Base-by-base conservation (phyloP, 495 filamentous ascomycete species). In the Saxophila tyrrhenica region DNA sequence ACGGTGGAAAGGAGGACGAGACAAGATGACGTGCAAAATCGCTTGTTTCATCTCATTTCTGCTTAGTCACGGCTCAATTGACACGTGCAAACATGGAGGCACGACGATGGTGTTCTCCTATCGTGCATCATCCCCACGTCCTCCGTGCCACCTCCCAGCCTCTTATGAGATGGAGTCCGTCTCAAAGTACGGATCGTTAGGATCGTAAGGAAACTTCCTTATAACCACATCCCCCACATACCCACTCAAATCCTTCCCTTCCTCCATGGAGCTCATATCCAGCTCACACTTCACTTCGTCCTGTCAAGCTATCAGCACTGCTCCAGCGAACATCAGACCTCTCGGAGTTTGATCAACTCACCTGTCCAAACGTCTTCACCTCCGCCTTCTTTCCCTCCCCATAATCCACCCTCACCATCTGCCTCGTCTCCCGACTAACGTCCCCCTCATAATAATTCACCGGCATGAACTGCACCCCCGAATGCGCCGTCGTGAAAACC, bases 141-240 rank as follows among this genome's bases (percentile, higher is more conserved):
- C n/a, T n/a, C n/a, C n/a, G n/a, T n/a, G n/a, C n/a, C n/a, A n/a
- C n/a, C n/a, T n/a, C n/a, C n/a, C n/a, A n/a, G n/a, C n/a, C n/a
- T n/a, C n/a, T n/a, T n/a, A n/a, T n/a, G n/a, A n/a, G n/a, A n/a
- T n/a, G n/a, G n/a, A n/a, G n/a, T 54, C 43, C 41, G 52, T 54
- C 52, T 54, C 52, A 5, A 20, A 46, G 41, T 38, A 54, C 17
- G 52, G 52, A 23, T 54, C 52, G 22, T 47, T 39, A 2, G 52
- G 52, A 15, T 54, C 52, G 39, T 70, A 75, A 15, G 72, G 71
- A 45, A 73, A 74, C 63, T 74, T 75, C 24, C 71, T 50, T 20
- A 73, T 65, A n/a, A 72, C 67, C 13, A 70, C 62, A 58, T 75
- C 73, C 0, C 73, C 73, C 25, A 60, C 63, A 52, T 75, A 76